Evolutionary conservation across 2,329 filamentous ascomycete genomes (phyloP), one percentile per base, ranked within the genome.

Genomic region (Microcera coccophila): DNA sequence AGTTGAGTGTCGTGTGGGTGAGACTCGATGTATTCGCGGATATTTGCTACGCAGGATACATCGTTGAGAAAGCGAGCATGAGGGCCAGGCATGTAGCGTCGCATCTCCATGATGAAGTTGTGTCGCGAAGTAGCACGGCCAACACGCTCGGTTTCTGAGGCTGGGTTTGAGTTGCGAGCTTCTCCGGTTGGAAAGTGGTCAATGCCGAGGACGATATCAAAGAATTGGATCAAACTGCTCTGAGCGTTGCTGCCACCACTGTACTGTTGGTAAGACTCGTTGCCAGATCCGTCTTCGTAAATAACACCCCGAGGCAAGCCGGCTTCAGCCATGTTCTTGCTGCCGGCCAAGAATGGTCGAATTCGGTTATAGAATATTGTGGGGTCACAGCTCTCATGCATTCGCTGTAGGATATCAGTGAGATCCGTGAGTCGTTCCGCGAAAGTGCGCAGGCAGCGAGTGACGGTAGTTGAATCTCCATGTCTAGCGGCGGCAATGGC

Each of bases 61-160:
- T 94, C 85, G 50, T 86, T 78, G 3, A 98, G 75, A 69, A 98
- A 98, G 31, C 87, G 83, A 3, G 90, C 85, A 61, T 98, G 93
- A 0, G 86, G 81, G 1, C 90, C 91, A 0, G 93, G 93, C 93
- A 98, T 98, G 69, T 98, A 98, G 35, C 79, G 79, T 45, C 91
- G 85, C 93, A 98, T 98, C 53, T 98, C 93, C 60, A 87, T 82
- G 61, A 98, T 91, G 69, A 98, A 98, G 59, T 93, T 94, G 69
- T 95, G 41, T 69, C 68, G 52, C 44, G 61, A 43, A 32, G 58
- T 49, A 39, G 49, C 71, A 56, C 58, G 58, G 5, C 61, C 75
- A 39, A 71, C 75, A 36, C 72, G 71, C 26, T 74, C 74, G 4
- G 66, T 65, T 18, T 71, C 69, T 11, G 69, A 65, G 2, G 67